These are phyloP conservation scores for Zelonia costaricensis DNA, from an alignment of 208 protist species.

Conservation along the genomic window DNA sequence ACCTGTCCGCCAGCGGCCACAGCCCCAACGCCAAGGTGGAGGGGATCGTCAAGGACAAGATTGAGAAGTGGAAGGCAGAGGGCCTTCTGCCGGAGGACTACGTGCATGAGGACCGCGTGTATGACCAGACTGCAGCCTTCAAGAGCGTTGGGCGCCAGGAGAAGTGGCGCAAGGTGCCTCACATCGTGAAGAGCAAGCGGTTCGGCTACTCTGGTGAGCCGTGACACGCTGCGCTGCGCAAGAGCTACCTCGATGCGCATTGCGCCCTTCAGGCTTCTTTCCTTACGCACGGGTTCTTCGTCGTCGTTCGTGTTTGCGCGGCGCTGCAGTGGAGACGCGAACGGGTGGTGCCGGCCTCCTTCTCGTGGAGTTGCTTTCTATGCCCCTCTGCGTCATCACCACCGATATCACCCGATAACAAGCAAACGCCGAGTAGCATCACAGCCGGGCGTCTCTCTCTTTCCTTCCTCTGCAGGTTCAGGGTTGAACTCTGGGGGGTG, in stretches of 20 bases:
- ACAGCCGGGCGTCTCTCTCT: no score
- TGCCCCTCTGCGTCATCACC: no score
- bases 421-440: no score
- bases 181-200: constrained; percentile 72
- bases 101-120: constrained; percentile 83
- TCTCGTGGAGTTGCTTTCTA: no score
- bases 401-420: no score
- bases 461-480: no score
- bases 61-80: constrained; percentile 91
- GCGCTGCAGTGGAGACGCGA: no score
- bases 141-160: constrained; percentile 82
- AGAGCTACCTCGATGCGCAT: neutral
- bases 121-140: constrained; percentile 77
- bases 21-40: constrained; percentile 85
- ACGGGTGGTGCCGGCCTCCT: no score
- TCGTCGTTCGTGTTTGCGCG: no score
- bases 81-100: constrained; percentile 88
- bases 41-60: constrained; percentile 91
- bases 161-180: constrained; percentile 86
- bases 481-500: no score
- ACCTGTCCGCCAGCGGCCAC: constrained; percentile 44
- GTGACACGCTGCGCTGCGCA: constrained; percentile 23
- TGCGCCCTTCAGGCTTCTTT: neutral
- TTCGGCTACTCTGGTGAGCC: constrained; percentile 81
- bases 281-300: neutral